These are phyloP conservation scores for Wickerhamomyces sp. DNA, from an alignment of 1,139 yeast species.

Conservation along the genomic window DNA sequence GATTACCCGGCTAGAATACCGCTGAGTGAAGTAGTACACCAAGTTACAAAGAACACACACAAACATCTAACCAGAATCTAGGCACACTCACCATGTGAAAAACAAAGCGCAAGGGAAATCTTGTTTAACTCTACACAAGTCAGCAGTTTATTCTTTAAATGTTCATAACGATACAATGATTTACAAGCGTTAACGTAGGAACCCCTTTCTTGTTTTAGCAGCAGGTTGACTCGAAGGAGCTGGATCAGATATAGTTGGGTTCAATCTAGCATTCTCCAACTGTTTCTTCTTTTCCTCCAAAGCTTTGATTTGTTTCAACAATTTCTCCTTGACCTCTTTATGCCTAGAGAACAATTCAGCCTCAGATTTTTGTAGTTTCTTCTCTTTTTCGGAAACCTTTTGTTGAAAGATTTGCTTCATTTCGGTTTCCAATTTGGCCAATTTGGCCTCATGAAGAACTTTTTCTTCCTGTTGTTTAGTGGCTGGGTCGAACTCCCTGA, in stretches of 20 bases:
- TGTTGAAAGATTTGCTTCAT: conserved; percentile 97
- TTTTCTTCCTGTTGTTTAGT: conserved; percentile 93
- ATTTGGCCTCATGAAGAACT: conserved; percentile 86
- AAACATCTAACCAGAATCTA: too few species aligned
- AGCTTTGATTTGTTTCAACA: conserved; percentile 80
- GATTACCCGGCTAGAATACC: too few species aligned
- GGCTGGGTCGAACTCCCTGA: conserved; percentile 91
- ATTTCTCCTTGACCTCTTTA: conserved; percentile 94
- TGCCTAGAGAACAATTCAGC: conserved; percentile 94
- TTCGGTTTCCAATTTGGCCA: conserved; percentile 92
- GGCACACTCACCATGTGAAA: too few species aligned
- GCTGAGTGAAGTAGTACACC: too few species aligned
- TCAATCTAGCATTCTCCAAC: conserved; percentile 65
- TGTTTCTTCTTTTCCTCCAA: conserved; percentile 88
- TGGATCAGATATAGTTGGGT: conserved; percentile 45
- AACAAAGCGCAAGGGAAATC: too few species aligned
- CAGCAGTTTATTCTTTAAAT: too few species aligned
- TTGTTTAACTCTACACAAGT: too few species aligned
- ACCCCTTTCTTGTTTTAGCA: conserved; percentile 56
- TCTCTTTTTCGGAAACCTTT: conserved; percentile 95
- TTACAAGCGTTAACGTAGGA: conserved; percentile 50
- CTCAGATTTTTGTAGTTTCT: conserved; percentile 94
- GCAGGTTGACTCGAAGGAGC: conserved; percentile 40
- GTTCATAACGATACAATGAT: too few species aligned
- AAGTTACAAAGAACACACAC: too few species aligned